phyloP scores from a whole-genome alignment of 352 stramenopile genomes.

The Phytophthora sp. region DNA sequence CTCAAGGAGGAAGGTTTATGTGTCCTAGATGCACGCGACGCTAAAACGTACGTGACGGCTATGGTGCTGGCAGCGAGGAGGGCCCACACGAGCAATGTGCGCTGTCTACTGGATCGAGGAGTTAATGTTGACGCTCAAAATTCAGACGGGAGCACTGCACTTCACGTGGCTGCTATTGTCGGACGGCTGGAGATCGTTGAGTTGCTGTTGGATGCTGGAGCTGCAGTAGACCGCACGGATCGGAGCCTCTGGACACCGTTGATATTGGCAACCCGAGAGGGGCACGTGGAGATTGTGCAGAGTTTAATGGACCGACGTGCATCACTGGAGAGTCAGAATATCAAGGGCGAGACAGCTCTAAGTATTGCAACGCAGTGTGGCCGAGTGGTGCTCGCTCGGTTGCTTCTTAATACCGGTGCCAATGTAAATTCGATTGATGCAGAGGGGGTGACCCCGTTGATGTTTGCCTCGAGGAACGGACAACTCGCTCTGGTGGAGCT shows the following conservation, averaged over 20 bases:
- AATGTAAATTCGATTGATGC: conserved; percentile 22
- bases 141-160: conserved; percentile 16
- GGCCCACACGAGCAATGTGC: conserved; percentile 27
- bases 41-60: conserved; percentile 26
- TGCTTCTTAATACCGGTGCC: conserved; percentile 24
- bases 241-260: conserved; percentile 21
- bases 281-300: conserved; percentile 20
- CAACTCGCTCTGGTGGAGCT: conserved; percentile 27
- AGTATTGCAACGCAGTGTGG: conserved; percentile 29
- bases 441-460: conserved; percentile 33
- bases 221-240: conserved; percentile 22
- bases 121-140: conserved; percentile 20
- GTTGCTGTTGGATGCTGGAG: conserved; percentile 27
- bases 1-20: conserved; percentile 36
- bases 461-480: conserved; percentile 33
- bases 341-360: conserved; percentile 25
- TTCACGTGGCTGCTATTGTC: conserved; percentile 17
- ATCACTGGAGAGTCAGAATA: conserved; percentile 22
- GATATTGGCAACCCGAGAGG: conserved; percentile 30
- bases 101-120: conserved; percentile 34
- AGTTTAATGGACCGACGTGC: conserved; percentile 12
- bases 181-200: conserved; percentile 25
- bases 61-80: conserved; percentile 24
- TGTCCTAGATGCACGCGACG: conserved; percentile 11
- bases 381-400: conserved; percentile 12